Evolutionary conservation across 2,329 filamentous ascomycete species (phyloP).

Genomic region (Ascochyta rabiei): DNA sequence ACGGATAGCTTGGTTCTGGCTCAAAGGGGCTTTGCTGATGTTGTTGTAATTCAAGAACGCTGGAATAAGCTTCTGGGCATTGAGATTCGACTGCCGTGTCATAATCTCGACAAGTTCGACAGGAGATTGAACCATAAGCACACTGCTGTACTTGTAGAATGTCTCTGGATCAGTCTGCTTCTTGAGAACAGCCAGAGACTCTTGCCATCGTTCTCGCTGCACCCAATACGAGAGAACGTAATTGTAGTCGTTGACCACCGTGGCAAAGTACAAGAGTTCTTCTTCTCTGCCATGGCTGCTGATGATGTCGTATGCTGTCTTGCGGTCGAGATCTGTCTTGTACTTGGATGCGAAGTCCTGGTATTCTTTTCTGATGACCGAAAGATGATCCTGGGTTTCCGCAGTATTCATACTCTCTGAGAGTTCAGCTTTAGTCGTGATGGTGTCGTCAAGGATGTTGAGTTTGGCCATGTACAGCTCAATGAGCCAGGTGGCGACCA

Average conservation of each 20-base stretch:
- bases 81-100: conserved; percentile 86
- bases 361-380: conserved; percentile 75
- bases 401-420: conserved; percentile 72
- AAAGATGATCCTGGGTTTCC: conserved; percentile 74
- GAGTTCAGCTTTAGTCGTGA: conserved; percentile 85
- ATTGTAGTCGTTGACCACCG: conserved; percentile 85
- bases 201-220: conserved; percentile 88
- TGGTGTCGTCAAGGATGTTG: conserved; percentile 91
- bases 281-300: conserved; percentile 94
- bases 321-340: conserved; percentile 85
- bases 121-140: conserved; percentile 89
- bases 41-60: conserved; percentile 94
- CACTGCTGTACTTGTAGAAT: conserved; percentile 95
- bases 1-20: conserved; percentile 82
- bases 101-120: conserved; percentile 91
- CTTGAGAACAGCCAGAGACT: conserved; percentile 86
- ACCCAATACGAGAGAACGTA: conserved; percentile 98
- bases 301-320: conserved; percentile 94
- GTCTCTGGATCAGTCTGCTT: conserved; percentile 90
- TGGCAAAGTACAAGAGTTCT: conserved; percentile 90
- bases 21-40: conserved; percentile 69
- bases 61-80: conserved; percentile 87
- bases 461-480: conserved; percentile 98
- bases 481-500: conserved; percentile 94
- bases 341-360: conserved; percentile 86